Conservation (phyloP, 73 alveolate genomes). For the Symbiodinium pilosum region DNA sequence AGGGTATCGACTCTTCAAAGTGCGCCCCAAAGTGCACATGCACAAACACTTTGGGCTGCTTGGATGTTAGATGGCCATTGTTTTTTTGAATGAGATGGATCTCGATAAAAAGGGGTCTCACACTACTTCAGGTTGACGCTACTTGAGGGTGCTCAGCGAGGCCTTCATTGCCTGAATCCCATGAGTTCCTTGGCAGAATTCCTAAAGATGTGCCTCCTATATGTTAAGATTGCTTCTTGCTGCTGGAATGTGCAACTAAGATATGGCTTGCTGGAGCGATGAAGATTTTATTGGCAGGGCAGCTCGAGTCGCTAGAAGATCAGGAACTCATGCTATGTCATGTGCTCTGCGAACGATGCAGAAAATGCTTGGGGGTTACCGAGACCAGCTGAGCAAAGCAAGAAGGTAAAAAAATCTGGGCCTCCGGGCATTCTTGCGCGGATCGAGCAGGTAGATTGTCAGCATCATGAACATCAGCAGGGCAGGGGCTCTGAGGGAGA, state of each 20-base stretch:
- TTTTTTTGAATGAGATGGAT: not conserved
- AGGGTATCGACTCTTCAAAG: not conserved
- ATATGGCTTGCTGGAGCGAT: constrained; percentile 40
- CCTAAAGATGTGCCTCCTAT: not conserved
- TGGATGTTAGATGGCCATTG: not conserved
- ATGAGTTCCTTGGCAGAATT: not conserved
- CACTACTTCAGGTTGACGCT: not conserved
- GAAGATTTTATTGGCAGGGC: constrained; percentile 40
- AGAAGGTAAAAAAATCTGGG: not conserved
- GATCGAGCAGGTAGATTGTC: no score
- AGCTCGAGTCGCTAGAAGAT: not conserved
- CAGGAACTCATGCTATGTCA: not conserved
- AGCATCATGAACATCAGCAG: no score
- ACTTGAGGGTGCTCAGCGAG: not conserved
- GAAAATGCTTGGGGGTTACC: constrained; percentile 44
- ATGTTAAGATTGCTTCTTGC: not conserved
- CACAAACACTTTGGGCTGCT: not conserved
- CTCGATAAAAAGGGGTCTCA: no score
- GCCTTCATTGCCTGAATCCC: not conserved
- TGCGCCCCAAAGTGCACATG: constrained; percentile 43
- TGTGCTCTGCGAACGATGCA: constrained; percentile 34
- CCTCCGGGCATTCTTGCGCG: not conserved
- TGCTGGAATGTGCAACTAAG: not conserved
- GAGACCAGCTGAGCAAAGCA: not conserved
- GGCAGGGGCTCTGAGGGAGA: no score